phyloP scores from a whole-genome alignment of 2,329 filamentous ascomycete genomes.

The Pseudocercospora musae region DNA sequence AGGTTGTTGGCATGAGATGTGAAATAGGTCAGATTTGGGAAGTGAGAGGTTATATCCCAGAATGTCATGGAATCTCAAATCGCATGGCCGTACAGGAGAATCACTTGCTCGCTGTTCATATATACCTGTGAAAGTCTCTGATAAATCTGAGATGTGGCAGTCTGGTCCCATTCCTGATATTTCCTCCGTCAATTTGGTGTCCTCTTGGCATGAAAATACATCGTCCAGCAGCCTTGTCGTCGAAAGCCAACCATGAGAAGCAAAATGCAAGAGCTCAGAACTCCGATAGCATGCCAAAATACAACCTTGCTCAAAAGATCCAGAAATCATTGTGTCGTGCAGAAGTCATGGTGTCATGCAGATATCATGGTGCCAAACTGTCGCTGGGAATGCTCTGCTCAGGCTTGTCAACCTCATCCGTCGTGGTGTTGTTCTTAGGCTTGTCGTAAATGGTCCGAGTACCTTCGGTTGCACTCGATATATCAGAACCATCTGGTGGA shows the following conservation, averaged over 20 bases:
- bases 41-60: neutral
- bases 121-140: neutral
- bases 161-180: neutral
- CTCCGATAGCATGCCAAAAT: neutral
- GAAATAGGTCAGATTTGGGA: neutral
- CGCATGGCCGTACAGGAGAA: neutral
- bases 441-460: too few relatives aligned
- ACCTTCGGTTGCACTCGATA: too few relatives aligned
- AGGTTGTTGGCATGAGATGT: too few relatives aligned
- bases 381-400: too few relatives aligned
- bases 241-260: neutral
- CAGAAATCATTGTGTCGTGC: too few relatives aligned
- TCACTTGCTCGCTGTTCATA: neutral
- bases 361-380: too few relatives aligned
- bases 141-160: neutral
- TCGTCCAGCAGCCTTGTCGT: neutral
- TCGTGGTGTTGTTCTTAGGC: too few relatives aligned
- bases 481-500: too few relatives aligned
- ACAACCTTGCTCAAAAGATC: too few relatives aligned
- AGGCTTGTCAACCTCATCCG: too few relatives aligned
- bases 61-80: neutral
- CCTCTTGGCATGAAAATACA: neutral
- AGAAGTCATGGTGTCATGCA: too few relatives aligned
- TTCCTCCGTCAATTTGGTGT: neutral
- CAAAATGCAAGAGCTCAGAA: neutral